Percentiles rank a stretch among this genome's conserved stretches.
phyloP scores from a whole-genome alignment of 306 rosid species.

The Ceratonia siliqua region DNA sequence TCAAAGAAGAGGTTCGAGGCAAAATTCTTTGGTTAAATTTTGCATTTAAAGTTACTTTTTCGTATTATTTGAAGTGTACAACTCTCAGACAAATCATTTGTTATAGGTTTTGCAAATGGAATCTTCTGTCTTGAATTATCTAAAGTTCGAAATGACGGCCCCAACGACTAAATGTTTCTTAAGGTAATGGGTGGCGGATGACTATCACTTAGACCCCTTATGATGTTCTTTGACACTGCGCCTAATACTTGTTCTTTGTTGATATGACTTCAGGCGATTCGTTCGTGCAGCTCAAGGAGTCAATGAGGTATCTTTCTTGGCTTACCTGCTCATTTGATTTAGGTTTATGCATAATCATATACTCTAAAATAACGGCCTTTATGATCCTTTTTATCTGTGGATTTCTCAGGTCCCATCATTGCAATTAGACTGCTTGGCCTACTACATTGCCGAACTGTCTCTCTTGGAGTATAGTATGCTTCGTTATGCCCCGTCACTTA shows the following conservation, averaged over 20 bases:
- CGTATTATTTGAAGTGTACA: not conserved
- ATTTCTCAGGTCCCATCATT: constrained; percentile 53
- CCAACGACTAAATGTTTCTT: constrained; percentile 88
- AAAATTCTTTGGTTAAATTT: not conserved
- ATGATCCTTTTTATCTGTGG: not conserved
- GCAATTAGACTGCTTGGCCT: constrained; percentile 88
- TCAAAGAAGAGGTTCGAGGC: constrained; percentile 81
- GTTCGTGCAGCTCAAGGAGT: constrained; percentile 88
- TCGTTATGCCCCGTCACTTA: constrained; percentile 72
- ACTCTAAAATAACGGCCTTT: no score
- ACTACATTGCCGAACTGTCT: constrained; percentile 82
- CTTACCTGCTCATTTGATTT: not conserved
- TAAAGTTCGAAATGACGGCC: constrained; percentile 97
- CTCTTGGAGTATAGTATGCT: constrained; percentile 90
- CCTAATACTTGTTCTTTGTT: constrained; percentile 24
- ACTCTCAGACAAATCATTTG: constrained; percentile 31
- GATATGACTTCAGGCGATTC: constrained; percentile 63
- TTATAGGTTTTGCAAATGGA: constrained; percentile 91
- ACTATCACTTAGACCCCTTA: not conserved
- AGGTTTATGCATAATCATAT: not conserved
- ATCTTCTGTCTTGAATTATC: constrained; percentile 81
- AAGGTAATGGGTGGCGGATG: constrained; percentile 44
- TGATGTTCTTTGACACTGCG: not conserved
- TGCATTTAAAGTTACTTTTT: constrained; percentile 7
- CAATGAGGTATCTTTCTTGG: constrained; percentile 54